These are phyloP conservation scores for Pyrenula massariospora DNA, from an alignment of 495 filamentous ascomycete species.

Conservation along the genomic window DNA sequence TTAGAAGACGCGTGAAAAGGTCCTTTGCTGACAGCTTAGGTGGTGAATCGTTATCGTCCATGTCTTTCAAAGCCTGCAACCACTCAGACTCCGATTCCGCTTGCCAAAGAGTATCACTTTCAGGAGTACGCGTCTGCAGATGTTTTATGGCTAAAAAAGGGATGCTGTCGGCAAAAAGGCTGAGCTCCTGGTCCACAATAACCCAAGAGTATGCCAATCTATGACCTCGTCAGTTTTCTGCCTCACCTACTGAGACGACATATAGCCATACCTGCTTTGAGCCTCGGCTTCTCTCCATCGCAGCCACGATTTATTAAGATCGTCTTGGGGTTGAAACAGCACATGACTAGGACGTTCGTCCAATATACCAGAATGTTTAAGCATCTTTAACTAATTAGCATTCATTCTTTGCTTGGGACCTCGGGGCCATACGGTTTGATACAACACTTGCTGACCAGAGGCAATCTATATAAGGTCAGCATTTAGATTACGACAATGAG, in stretches of 20 bases:
- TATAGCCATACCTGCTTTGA: conserved; percentile 36
- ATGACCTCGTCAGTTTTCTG: conserved; percentile 1
- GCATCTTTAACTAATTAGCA: conserved; percentile 28
- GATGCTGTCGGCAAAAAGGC: conserved; percentile 48
- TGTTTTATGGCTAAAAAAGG: conserved; percentile 46
- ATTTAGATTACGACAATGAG: background rate
- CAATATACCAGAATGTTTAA: conserved; percentile 41
- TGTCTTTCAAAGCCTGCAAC: conserved; percentile 14
- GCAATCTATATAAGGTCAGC: conserved; percentile 23
- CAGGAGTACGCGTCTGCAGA: conserved; percentile 44
- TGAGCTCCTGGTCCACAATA: conserved; percentile 54
- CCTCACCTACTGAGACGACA: background rate
- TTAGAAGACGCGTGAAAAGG: conserved; percentile 43
- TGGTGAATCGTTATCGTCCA: conserved; percentile 16
- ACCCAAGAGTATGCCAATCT: conserved; percentile 55
- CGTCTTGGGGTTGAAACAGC: background rate
- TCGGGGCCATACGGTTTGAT: conserved; percentile 40
- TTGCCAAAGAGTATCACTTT: conserved; percentile 40
- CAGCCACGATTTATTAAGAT: conserved; percentile 23
- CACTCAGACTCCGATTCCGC: conserved; percentile 19
- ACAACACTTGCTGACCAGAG: conserved; percentile 59
- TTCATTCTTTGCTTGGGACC: background rate
- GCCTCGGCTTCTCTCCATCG: conserved; percentile 46
- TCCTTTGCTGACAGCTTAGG: conserved; percentile 31
- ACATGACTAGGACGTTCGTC: conserved; percentile 13